Conservation (phyloP, 139 green algal genomes). For the Edaphochlamys debaryana region DNA sequence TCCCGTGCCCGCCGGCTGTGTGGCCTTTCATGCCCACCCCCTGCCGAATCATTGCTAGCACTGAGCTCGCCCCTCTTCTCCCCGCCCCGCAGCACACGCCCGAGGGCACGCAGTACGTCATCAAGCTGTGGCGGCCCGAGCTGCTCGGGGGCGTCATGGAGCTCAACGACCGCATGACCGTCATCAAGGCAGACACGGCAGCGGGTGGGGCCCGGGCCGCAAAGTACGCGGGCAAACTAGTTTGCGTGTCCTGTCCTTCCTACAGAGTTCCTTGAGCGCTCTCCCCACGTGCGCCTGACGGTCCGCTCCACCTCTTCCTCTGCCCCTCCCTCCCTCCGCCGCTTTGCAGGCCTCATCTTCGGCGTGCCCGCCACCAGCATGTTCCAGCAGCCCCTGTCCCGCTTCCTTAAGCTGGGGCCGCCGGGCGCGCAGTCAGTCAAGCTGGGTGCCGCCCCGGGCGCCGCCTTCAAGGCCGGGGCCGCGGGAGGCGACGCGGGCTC, state of each 20-base stretch:
- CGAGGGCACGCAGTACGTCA: conserved; percentile 17
- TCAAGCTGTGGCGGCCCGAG: conserved; percentile 45
- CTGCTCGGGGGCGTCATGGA: conserved; percentile 36
- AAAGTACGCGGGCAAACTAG: too few species aligned
- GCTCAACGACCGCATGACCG: conserved; percentile 18
- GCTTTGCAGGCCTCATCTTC: conserved; percentile 35
- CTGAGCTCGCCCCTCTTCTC: too few species aligned
- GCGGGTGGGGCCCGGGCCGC: conserved; percentile 22
- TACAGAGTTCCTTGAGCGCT: too few species aligned
- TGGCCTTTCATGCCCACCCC: too few species aligned
- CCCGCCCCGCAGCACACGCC: conserved; percentile 28
- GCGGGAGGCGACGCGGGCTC: not conserved
- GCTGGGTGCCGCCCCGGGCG: not conserved
- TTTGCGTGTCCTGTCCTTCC: too few species aligned
- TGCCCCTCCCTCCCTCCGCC: too few species aligned
- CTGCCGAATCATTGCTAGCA: too few species aligned
- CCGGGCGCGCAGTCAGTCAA: not conserved
- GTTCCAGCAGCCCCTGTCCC: conserved; percentile 18
- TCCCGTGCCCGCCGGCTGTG: too few species aligned
- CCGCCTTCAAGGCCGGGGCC: not conserved
- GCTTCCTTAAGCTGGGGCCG: conserved; percentile 33
- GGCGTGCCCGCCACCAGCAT: conserved; percentile 15
- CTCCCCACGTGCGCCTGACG: too few species aligned
- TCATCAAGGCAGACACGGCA: conserved; percentile 9
- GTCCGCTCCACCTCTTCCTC: too few species aligned